Base-by-base conservation (phyloP, 2,329 filamentous ascomycete species). In the Stagonosporopsis tanaceti region DNA sequence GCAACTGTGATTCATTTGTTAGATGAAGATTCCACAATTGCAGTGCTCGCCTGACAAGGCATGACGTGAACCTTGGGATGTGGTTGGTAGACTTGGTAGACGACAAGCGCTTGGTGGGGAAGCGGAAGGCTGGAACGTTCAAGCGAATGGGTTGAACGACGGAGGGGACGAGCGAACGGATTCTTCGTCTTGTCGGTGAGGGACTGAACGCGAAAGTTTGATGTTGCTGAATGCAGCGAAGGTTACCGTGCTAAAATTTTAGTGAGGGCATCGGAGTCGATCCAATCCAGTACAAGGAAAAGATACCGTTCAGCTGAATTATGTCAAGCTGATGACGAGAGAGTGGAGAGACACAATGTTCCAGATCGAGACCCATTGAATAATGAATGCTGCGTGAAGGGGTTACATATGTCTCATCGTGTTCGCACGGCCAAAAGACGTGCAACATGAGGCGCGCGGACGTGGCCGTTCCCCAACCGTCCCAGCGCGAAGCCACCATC, bases 391-490 rank as follows among this genome's bases (percentile, higher is more conserved):
- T 55, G 58, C 57, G 54, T 53, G 57, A 47, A 44, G 50, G 39
- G 57, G 48, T 20, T 20, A 20, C 20, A 60, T 44, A 47, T 50
- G 62, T 65, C 55, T 67, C 60, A 64, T 57, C 42, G 59, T 60
- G 55, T 55, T 63, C 61, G 61, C 60, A 60, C 55, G 52, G n/a
- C 42, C 30, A 48, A 42, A 50, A 27, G n/a, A 47, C 41, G 41
- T 47, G 37, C 35, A 28, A 42, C n/a, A 20, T 24, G 25, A 47
- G 57, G 53, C 44, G 28, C 47, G 28, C 47, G 28, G 47, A 72
- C 71, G 67, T 71, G 70, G 65, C 67, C 60, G 61, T 59, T 65
- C 57, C 66, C 65, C 61, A 69, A 66, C 67, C 57, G 68, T 62
- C 47, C 48, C 53, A 53, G 41, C 38, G 30, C 47, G 47, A 30